These are phyloP conservation scores for Trichoderma brevicompactum DNA, from an alignment of 2,329 filamentous ascomycete genomes.

Conservation along the genomic window DNA sequence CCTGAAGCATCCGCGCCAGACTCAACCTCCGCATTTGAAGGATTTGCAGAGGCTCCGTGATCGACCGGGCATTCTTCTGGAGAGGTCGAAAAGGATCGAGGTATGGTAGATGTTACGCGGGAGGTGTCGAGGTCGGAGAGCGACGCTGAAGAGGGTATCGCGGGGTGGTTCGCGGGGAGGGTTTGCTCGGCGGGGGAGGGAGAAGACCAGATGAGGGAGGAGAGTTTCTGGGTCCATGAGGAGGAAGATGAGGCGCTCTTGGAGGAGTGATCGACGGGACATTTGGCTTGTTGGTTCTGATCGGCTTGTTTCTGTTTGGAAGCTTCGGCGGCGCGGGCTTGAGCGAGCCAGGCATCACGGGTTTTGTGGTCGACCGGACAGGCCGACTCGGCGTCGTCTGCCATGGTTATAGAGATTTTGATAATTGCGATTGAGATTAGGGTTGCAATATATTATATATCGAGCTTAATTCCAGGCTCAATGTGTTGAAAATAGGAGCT, in stretches of 20 bases:
- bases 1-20: constrained; percentile 73
- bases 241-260: constrained; percentile 34
- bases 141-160: constrained; percentile 25
- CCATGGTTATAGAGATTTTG: constrained; percentile 33
- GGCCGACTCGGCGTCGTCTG: constrained; percentile 42
- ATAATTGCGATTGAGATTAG: background rate
- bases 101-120: constrained; percentile 80
- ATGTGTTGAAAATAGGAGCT: background rate
- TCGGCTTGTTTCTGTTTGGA: constrained; percentile 30
- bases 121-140: constrained; percentile 60
- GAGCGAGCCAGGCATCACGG: constrained; percentile 82
- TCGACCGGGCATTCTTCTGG: constrained; percentile 46
- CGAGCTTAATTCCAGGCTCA: too few species aligned
- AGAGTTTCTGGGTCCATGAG: constrained; percentile 51
- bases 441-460: background rate
- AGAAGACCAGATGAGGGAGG: constrained; percentile 49
- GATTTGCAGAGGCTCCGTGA: constrained; percentile 63
- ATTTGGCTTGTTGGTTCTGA: constrained; percentile 34
- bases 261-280: constrained; percentile 42
- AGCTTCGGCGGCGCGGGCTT: constrained; percentile 60
- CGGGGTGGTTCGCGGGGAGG: constrained; percentile 25
- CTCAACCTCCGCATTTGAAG: constrained; percentile 78
- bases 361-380: constrained; percentile 93
- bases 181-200: constrained; percentile 36
- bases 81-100: constrained; percentile 56